Evolutionary conservation across 345 rosid genomes (phyloP).

Genomic region (Nasturtium officinale): DNA sequence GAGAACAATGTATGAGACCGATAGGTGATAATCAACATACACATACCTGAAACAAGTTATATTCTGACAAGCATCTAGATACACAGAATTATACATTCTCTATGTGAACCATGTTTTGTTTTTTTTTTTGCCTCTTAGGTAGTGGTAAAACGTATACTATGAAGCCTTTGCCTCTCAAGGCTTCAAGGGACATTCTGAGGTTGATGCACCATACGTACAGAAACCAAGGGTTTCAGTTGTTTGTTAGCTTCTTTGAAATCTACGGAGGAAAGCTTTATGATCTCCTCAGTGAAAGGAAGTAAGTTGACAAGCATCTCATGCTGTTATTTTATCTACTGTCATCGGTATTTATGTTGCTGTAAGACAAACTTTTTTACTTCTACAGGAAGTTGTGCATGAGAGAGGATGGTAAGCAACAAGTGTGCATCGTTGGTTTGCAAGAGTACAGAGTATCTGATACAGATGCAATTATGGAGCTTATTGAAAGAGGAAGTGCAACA

Average conservation of each 20-base stretch:
- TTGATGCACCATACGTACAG: slow-evolving; percentile 95
- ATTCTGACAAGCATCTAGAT: neutral
- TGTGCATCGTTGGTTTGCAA: slow-evolving; percentile 95
- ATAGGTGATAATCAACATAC: slow-evolving; percentile 6
- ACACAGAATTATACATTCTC: neutral
- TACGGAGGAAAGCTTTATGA: slow-evolving; percentile 95
- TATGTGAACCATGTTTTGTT: neutral
- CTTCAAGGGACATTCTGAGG: slow-evolving; percentile 92
- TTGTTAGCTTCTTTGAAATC: slow-evolving; percentile 92
- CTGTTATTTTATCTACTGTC: neutral
- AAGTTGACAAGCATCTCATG: slow-evolving; percentile 46
- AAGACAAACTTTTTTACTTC: neutral
- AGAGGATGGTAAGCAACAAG: slow-evolving; percentile 99
- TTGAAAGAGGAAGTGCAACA: slow-evolving; percentile 88
- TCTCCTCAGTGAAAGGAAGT: slow-evolving; percentile 94
- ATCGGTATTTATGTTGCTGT: slow-evolving; percentile 5
- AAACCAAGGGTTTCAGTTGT: slow-evolving; percentile 91
- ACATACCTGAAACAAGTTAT: neutral
- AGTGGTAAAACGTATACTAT: slow-evolving; percentile 98
- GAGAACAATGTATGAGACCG: neutral
- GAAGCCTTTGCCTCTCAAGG: slow-evolving; percentile 95
- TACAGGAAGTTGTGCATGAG: slow-evolving; percentile 91
- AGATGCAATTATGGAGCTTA: slow-evolving; percentile 88
- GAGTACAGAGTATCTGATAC: slow-evolving; percentile 95
- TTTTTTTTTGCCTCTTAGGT: slow-evolving; percentile 52